Evolutionary conservation across 2,329 filamentous ascomycete genomes (phyloP), one percentile per base, ranked within the genome.

Genomic region (Aspergillus clavatus): DNA sequence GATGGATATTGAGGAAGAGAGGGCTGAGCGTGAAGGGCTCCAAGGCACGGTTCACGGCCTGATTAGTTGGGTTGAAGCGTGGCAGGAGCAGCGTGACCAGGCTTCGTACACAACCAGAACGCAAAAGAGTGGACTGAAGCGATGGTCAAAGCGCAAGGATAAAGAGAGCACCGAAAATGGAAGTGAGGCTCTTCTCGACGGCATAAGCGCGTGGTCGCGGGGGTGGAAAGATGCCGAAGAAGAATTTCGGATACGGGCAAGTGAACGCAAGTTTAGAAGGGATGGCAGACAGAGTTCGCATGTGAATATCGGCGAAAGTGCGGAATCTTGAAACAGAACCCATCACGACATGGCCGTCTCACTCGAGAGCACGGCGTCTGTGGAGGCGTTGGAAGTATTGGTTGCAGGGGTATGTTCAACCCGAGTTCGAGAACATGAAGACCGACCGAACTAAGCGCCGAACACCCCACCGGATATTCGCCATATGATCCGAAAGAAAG

Each of bases 241-340:
- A 47, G 68, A 60, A 22, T 64, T 69, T 40, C 45, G 48, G 24
- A 49, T 53, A 22, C 48, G 82, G 75, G 54, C 80, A 79, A 72
- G 82, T 33, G 77, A 80, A 46, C 78, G 86, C 49, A 77, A 79
- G 58, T 72, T 83, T 50, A 79, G 56, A 45, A 58, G 61, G 42
- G 56, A 64, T 23, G 51, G 43, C 37, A 59, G 55, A 42, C 53
- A 43, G 36, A 47, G 28, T 16, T 22, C 18, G 42, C 28, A 26
- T 8, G 16, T 21, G 10, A 29, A 19, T 29, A 14, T 11, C 8
- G 23, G 28, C 21, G 26, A 40, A 11, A 10, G n/a, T 10, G 14
- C 28, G 23, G 8, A 24, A 8, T 28, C 38, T 14, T 28, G 14
- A 4, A 21, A 18, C 33, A 37, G 21, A 10, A 18, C 33, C 16